Evolutionary conservation across 371 early-diverging fungal genomes (phyloP), one percentile per base, ranked within the genome.

Genomic region (Rhizopus delemar): DNA sequence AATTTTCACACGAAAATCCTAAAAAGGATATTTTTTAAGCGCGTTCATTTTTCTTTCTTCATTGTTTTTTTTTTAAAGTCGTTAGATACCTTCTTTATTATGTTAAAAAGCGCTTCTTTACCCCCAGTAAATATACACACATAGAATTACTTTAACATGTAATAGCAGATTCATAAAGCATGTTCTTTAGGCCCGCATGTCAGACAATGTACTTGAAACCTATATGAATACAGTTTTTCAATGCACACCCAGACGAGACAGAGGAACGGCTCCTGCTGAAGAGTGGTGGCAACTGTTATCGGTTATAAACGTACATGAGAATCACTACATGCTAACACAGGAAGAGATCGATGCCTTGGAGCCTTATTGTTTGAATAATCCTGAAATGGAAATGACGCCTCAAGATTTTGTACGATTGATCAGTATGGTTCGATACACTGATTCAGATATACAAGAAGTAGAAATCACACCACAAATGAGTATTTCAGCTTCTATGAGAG

Each of bases 351-450:
- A 13, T 9, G 57, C 56, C 4, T 34, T 69, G 5, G 39, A 59
- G 34, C 50, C 63, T n/a, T 66, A 60, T 34, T 64, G 63, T 46
- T 39, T 39, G 8, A 33, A 22, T 8, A 63, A 67, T 36, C 38
- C 12, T 22, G 59, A 70, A 29, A 11, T 64, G 8, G 64, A 68
- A 58, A 63, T 67, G 65, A 56, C 57, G 13, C 71, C 68, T 6
- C 52, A 61, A 15, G 68, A 70, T 28, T 61, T 70, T 36, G 29
- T 53, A 6, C 39, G 55, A 6, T 33, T 66, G 39, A 12, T 60
- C 38, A 22, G 41, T 33, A n/a, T 50, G 4, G 22, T 58, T 16
- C 34, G 58, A 33, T n/a, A 49, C 16, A 15, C 43, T 35, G 9
- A 41, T 58, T 53, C 63, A 31, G 49, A 32, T 29, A 61, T 35